A percentile compares a stretch with the other conserved stretches of the same genome.
Evolutionary conservation across 805 yeast genomes (phyloP).

Genomic region (Pichia rugopelliculosa): DNA sequence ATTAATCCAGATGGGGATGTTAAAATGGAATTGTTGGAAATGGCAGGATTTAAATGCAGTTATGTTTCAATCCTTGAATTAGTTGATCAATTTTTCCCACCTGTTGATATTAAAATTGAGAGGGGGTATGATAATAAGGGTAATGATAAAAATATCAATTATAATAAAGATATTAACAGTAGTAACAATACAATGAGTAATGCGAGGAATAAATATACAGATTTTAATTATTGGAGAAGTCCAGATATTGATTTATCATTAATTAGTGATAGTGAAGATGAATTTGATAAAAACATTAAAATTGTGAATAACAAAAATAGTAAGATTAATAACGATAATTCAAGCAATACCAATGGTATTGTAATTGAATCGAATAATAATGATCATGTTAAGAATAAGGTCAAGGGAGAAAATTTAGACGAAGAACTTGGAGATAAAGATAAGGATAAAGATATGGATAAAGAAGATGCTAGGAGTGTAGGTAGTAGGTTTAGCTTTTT

Average conservation of each 20-base stretch:
- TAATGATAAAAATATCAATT: slow-evolving; percentile 1
- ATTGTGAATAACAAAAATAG: not conserved
- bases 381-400: not conserved
- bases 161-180: not conserved
- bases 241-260: slow-evolving; percentile 55
- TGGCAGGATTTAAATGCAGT: slow-evolving; percentile 86
- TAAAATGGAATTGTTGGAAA: slow-evolving; percentile 89
- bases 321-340: too few relatives aligned
- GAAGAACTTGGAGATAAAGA: not conserved
- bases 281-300: slow-evolving; percentile 18
- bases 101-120: slow-evolving; percentile 34
- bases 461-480: slow-evolving; percentile 2
- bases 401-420: not conserved
- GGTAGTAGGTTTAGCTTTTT: slow-evolving; percentile 8
- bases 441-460: not conserved
- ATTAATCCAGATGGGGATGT: slow-evolving; percentile 96
- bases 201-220: slow-evolving; percentile 63
- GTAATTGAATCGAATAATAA: not conserved
- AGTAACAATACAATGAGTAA: slow-evolving; percentile 14
- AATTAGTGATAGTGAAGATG: slow-evolving; percentile 39
- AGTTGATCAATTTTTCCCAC: slow-evolving; percentile 97
- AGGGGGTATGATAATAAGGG: not conserved
- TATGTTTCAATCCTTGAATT: slow-evolving; percentile 86
- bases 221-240: slow-evolving; percentile 88
- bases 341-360: not conserved